Evolutionary conservation across 176 grass and related monocot species (phyloP), one percentile per base, ranked within the genome.

Genomic region (barley (Hordeum vulgare)): DNA sequence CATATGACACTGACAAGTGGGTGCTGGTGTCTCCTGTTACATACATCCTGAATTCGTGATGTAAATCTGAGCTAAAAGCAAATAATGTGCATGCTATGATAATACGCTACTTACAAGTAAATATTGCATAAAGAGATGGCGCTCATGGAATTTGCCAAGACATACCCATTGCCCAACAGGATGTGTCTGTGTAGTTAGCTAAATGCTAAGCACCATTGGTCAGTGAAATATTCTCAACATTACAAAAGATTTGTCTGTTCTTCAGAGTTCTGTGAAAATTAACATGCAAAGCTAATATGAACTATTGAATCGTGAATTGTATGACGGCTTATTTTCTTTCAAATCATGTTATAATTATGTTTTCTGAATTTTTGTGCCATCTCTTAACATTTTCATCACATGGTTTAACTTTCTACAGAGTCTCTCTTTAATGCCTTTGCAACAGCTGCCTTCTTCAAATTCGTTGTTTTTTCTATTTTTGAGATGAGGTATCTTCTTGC

Each of bases 361-460:
- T 75, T 24, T 37, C 1, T 60, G 39, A 61, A 47, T 13, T 39
- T 68, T 76, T 10, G 27, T 60, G 21, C 21, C 61, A 42, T 9
- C 51, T 78, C 35, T 68, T 68, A 5, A 76, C 42, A 70, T 36
- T 61, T 75, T 68, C 15, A 61, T 58, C 72, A 39, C 60, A 63
- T 62, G 42, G 76, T 35, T 60, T 9, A 60, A 78, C 31, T 88
- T 81, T 74, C 25, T 92, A 36, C 89, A 99, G 97, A 99, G 79
- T 99, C 97, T 17, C 93, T 99, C 61, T 99, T 99, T 79, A 99
- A 99, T n/a, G 97, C 97, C 84, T 99, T 96, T 29, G 97, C 93
- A 41, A 99, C 97, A 18, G 97, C 97, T 21, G 97, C 97, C 29
- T 99, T 99, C 84, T 99, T 99, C 88, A 99, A 99, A 75, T 99